Evolutionary conservation across 2,329 filamentous ascomycete species (phyloP), one percentile per base, ranked within the genome.

Genomic region (Aureobasidium sp.): DNA sequence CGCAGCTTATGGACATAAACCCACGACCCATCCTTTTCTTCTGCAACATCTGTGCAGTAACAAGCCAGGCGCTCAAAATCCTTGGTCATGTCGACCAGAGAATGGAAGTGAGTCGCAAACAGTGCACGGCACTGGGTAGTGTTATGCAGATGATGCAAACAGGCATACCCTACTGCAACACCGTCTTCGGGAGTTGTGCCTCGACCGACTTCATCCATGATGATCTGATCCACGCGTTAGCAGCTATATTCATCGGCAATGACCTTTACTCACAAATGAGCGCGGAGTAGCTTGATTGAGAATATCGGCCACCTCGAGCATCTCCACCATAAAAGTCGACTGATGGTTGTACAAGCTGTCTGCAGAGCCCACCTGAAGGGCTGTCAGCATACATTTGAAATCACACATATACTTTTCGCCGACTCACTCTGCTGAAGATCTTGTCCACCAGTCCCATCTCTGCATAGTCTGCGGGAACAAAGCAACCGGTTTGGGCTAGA

Each of bases 261-360:
- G 29, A 12, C 5, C 12, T 41, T 2, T 9, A 43, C 57, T 32
- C 2, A 81, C 93, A 69, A 99, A 95, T 0, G 89, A 94, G 27
- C 87, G 83, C 1, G 86, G 77, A 0, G 93, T 97, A 0, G 94
- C 93, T 67, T 89, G 82, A 64, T 88, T 89, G 59, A 99, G 81
- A 59, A 99, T 99, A 29, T 88, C 83, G 1, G 93, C 92, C 24
- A 94, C 96, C 76, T 99, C 94, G 2, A 97, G 82, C 94, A 99
- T 99, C 77, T 99, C 94, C 1, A 97, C 91, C 94, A 99, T 97
- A 75, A 99, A 99, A 0, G 95, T 99, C 59, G 91, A 96, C 74
- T 97, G 92, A 77, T 96, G 89, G 56, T 86, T 85, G 77, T 89
- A 97, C n/a, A 99, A 81, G 72, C 96, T 93, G 74, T 99, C 95